Conservation (phyloP, 805 yeast genomes). For the Isabelozyma heimii region DNA sequence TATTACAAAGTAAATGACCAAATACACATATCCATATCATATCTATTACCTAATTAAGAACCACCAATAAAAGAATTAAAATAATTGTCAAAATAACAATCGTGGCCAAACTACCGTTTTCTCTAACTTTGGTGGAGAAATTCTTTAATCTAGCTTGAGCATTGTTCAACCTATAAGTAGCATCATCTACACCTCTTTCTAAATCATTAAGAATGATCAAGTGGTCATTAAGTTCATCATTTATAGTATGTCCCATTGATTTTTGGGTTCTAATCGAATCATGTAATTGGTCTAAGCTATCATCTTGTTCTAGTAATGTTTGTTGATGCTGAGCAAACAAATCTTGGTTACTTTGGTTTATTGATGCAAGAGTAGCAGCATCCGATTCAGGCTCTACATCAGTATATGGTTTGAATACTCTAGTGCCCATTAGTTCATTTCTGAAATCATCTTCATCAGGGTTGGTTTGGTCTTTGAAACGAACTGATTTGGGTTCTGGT, state of each 20-base stretch:
- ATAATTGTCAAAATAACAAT: conserved; percentile 40
- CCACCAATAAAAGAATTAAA: conserved; percentile 37
- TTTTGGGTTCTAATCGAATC: conserved; percentile 34
- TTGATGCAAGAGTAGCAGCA: conserved; percentile 18
- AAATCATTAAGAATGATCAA: conserved; percentile 38
- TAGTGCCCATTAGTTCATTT: conserved; percentile 35
- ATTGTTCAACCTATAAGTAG: conserved; percentile 26
- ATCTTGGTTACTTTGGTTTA: conserved; percentile 31
- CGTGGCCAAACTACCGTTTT: conserved; percentile 43
- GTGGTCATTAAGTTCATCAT: conserved; percentile 41
- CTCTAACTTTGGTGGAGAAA: conserved; percentile 32
- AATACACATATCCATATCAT: background rate
- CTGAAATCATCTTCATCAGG: conserved; percentile 19
- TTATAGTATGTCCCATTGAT: conserved; percentile 36
- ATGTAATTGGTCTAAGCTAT: conserved; percentile 32
- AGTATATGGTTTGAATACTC: conserved; percentile 31
- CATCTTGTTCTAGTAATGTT: conserved; percentile 36
- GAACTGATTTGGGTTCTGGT: conserved; percentile 26
- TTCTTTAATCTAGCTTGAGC: conserved; percentile 28
- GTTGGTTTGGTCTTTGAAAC: conserved; percentile 32
- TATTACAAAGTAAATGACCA: background rate
- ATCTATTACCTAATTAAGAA: conserved; percentile 25
- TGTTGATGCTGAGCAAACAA: conserved; percentile 44
- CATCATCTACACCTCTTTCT: conserved; percentile 38
- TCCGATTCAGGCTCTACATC: conserved; percentile 18